Evolutionary conservation across 176 grass and related monocot genomes (phyloP).

Genomic region (Thalia dealbata): DNA sequence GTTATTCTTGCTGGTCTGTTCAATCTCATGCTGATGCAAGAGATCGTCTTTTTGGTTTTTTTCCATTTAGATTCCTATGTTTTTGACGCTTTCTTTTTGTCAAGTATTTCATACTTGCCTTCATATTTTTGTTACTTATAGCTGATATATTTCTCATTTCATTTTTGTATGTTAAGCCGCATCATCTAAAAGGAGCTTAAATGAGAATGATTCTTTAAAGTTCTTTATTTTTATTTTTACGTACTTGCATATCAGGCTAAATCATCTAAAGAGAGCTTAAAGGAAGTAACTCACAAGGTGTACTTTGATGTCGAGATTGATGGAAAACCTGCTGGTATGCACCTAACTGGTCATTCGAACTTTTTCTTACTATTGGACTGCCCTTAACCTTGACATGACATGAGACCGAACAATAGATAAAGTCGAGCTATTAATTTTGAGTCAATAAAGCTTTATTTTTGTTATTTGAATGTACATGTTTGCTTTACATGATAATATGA

Average conservation of each 20-base stretch:
- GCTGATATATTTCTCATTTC: no score
- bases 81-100: not conserved
- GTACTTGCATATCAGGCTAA: slow-evolving; percentile 42
- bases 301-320: slow-evolving; percentile 89
- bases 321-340: slow-evolving; percentile 77
- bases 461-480: no score
- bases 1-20: no score
- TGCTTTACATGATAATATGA: no score
- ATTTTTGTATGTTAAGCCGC: not conserved
- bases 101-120: not conserved
- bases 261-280: slow-evolving; percentile 39
- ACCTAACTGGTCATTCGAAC: no score
- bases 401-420: not conserved
- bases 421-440: not conserved
- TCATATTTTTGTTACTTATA: not conserved
- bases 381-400: not conserved
- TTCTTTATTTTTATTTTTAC: not conserved
- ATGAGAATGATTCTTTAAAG: not conserved
- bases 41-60: not conserved
- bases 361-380: no score
- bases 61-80: not conserved
- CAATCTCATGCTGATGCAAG: no score
- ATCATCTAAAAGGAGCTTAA: no score
- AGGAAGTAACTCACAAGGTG: slow-evolving; percentile 83
- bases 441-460: not conserved